These are phyloP conservation scores for Capsicum rhomboideum DNA, from an alignment of 257 asterid genomes.

Conservation along the genomic window DNA sequence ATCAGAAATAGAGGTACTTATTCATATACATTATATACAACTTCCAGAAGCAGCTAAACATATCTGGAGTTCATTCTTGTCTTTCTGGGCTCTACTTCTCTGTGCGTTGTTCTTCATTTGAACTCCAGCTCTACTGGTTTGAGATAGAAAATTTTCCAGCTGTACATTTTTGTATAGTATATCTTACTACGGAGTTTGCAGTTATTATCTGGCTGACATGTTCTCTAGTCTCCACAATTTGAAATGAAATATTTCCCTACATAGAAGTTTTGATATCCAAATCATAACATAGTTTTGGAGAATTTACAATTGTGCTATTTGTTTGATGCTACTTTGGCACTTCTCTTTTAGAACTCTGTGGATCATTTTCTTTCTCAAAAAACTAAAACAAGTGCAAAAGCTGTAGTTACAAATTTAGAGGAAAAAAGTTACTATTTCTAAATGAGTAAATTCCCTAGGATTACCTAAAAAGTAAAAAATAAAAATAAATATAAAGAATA, in stretches of 20 bases:
- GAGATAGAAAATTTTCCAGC: neutral
- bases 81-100: neutral
- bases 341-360: neutral
- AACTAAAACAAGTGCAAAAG: neutral
- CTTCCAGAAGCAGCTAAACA: neutral
- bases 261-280: neutral
- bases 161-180: neutral
- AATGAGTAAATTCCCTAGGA: too few species aligned
- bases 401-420: neutral
- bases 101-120: neutral
- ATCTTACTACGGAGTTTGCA: neutral
- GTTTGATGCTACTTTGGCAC: neutral
- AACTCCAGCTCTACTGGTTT: neutral
- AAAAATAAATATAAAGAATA: too few species aligned
- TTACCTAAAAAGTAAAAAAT: too few species aligned
- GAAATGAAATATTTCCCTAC: neutral
- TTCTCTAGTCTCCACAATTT: neutral
- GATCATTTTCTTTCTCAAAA: neutral
- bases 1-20: neutral
- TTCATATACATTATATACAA: neutral
- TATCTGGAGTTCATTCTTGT: neutral
- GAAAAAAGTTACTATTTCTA: too few species aligned
- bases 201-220: neutral
- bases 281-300: neutral
- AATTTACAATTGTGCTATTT: neutral